Conservation (phyloP, 108 stramenopile genomes). For the Pseudonitzschia multiseries region DNA sequence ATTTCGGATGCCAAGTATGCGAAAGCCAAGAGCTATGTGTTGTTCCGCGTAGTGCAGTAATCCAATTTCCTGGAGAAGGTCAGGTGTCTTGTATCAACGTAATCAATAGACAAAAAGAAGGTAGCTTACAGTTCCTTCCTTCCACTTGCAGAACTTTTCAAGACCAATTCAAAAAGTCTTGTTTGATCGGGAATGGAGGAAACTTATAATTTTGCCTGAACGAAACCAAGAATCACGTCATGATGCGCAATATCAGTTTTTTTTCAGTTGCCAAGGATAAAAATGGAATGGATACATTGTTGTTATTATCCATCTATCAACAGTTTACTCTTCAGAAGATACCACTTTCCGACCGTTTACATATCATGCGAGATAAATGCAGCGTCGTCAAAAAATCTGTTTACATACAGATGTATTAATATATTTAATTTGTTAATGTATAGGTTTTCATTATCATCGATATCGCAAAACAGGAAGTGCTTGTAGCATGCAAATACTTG, state of each 20-base stretch:
- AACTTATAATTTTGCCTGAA: background rate
- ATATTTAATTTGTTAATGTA: too few relatives aligned
- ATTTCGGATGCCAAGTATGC: conserved; percentile 1
- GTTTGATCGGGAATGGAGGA: background rate
- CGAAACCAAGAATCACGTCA: background rate
- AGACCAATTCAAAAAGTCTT: background rate
- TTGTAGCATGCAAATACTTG: too few relatives aligned
- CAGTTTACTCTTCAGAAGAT: background rate
- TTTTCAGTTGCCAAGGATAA: background rate
- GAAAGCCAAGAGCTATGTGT: background rate
- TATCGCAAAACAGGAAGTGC: too few relatives aligned
- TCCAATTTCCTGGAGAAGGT: conserved; percentile 6
- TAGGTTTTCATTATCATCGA: too few relatives aligned
- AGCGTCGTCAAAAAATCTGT: background rate
- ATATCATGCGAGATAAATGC: background rate
- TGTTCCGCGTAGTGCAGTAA: background rate
- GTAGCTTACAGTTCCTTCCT: background rate
- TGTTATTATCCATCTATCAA: background rate
- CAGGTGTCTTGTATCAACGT: conserved; percentile 1
- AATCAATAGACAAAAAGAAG: background rate
- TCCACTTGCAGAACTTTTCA: background rate
- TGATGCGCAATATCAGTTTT: conserved; percentile 10
- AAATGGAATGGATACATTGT: background rate
- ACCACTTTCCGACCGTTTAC: background rate
- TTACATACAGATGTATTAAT: background rate